These are phyloP conservation scores for Tieghemiomyces parasiticus DNA, from an alignment of 192 early-diverging fungal species.

Conservation along the genomic window DNA sequence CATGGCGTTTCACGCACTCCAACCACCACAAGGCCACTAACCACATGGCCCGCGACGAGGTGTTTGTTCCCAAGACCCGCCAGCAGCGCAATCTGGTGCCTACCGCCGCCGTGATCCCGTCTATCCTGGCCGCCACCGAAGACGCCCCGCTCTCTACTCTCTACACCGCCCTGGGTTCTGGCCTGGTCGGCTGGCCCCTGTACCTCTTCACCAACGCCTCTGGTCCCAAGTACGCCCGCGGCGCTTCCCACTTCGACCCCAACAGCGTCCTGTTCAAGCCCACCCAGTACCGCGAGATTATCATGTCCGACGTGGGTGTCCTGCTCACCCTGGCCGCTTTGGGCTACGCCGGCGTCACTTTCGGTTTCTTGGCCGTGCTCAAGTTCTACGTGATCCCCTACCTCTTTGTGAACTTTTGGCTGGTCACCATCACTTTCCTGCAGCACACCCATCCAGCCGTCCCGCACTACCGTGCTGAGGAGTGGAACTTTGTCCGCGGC, in stretches of 20 bases:
- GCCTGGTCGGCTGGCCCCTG: constrained; percentile 75
- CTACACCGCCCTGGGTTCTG: constrained; percentile 46
- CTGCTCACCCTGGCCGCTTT: constrained; percentile 33
- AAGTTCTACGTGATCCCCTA: constrained; percentile 89
- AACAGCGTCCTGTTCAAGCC: constrained; percentile 62
- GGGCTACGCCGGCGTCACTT: constrained; percentile 31
- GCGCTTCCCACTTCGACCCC: constrained; percentile 82
- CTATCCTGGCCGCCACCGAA: constrained; percentile 32
- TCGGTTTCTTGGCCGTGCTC: constrained; percentile 41
- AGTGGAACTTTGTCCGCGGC: constrained; percentile 88
- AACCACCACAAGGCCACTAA: constrained; percentile 87
- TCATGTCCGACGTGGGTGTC: constrained; percentile 65
- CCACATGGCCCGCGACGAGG: constrained; percentile 85
- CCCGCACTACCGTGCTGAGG: constrained; percentile 74
- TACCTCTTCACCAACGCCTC: constrained; percentile 70
- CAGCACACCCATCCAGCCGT: constrained; percentile 82
- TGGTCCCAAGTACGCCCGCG: constrained; percentile 56
- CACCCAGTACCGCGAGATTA: constrained; percentile 48
- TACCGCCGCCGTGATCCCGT: constrained; percentile 21
- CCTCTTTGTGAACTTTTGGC: constrained; percentile 85
- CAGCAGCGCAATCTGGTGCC: constrained; percentile 33
- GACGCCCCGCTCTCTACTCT: constrained; percentile 59
- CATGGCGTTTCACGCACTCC: constrained; percentile 85
- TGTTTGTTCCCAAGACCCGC: constrained; percentile 79
- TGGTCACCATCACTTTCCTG: constrained; percentile 89